Base-by-base conservation (phyloP, 352 stramenopile species). In the Pythium dissotocum region DNA sequence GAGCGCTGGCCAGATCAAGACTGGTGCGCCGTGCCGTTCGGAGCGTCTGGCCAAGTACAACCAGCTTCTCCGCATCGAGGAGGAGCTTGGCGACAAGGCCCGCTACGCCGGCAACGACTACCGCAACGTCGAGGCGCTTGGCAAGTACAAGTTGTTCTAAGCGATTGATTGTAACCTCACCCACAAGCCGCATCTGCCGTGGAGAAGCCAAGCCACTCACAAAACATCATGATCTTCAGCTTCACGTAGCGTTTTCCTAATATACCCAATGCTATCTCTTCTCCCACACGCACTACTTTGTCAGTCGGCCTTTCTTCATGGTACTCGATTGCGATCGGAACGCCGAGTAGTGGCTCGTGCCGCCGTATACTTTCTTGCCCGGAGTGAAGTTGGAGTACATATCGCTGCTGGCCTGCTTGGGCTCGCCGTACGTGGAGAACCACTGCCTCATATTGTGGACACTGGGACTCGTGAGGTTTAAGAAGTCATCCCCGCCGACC, bases 101-200 rank as follows among this genome's bases (percentile, higher is more conserved):
- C 77, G 77, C 51, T 95, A 94, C 79, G 85, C 87, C 48, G 87
- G 87, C 68, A 76, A 83, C 51, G 77, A 96, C 73, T 93, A 93
- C 76, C 88, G 88, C 69, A 79, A 94, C 79, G 86, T 94, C 56
- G 84, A 93, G 71, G 87, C 86, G 70, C 86, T 96, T 53, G 87
- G 88, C 84, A 94, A 96, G 83, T 94, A 96, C 78, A 63, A 73
- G 58, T 85, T 78, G 66, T 85, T 89, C 70, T 88, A 88, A 91
- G 77, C 58, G 42, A 65, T 67, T 77, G 26, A 14, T 38, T n/a
- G 51, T 38, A 38, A 10, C 33, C 21, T 24, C 6, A 38, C 6
- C 33, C 40, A n/a, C 10, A 48, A 5, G 40, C 40, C 40, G 36
- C 42, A 51, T 9, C 33, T 38, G 33, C 42, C 42, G 42, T 51